Evolutionary conservation across 2,329 filamentous ascomycete genomes (phyloP), one percentile per base, ranked within the genome.

Genomic region (Dactylonectria macrodidyma): DNA sequence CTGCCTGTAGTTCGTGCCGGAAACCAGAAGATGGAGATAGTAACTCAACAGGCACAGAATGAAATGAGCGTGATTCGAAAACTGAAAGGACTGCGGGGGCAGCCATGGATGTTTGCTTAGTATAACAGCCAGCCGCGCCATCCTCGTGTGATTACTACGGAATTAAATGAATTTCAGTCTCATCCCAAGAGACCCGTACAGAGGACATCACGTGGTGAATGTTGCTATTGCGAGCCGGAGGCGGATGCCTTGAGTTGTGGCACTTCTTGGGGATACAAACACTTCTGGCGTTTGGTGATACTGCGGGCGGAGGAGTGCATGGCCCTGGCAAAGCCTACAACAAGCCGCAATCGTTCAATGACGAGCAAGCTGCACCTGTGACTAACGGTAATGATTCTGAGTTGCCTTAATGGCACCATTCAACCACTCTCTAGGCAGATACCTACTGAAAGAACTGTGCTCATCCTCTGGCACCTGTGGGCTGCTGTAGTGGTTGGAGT

Each of bases 111-210:
- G 7, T 30, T 30, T 5, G 2, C 26, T 7, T 5, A 30, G 26
- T 5, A 30, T 30, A 30, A 4, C 26, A 30, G 4, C 4, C 26
- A 4, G 7, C 26, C 7, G 4, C 7, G 26, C 26, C 26, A 7
- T 30, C 26, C 26, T 30, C 4, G 7, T 30, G 26, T 7, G 26
- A 30, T 30, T 33, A 11, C 12, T 14, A 16, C 5, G 8, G 14
- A 5, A 51, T 48, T 3, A 46, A 61, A 61, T 61, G 59, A 61
- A 54, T 33, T 61, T 61, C 30, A 51, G 51, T n/a, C 12, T 50
- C 14, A 24, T n/a, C 38, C 8, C 56, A 59, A 16, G 12, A 6
- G 11, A 50, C 19, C 10, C 11, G 2, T 0, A 33, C 12, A 24
- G 24, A 46, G 30, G 9, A 1, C 0, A 5, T 19, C 26, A 30